Evolutionary conservation across 2,329 filamentous ascomycete species (phyloP).

Genomic region (Colletotrichum sansevieriae): DNA sequence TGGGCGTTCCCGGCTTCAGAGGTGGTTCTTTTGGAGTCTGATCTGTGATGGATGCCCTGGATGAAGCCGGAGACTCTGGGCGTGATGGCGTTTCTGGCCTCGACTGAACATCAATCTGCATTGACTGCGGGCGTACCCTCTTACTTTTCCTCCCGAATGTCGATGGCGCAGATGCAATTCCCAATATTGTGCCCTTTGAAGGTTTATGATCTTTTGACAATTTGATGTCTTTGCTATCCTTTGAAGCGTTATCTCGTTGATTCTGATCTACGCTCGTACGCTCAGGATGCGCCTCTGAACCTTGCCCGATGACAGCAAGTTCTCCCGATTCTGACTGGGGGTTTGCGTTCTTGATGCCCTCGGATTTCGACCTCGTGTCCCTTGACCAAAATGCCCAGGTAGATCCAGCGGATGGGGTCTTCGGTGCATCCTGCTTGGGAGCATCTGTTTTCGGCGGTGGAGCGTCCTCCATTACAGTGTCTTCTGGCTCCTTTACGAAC

Average conservation of each 20-base stretch:
- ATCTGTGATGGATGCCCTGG: constrained; percentile 44
- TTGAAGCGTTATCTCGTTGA: constrained; percentile 52
- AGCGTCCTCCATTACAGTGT: constrained; percentile 60
- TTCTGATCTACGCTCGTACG: constrained; percentile 57
- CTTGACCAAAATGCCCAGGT: constrained; percentile 88
- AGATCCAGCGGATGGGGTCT: constrained; percentile 66
- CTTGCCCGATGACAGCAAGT: constrained; percentile 69
- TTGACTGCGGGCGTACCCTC: constrained; percentile 59
- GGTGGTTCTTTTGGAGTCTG: constrained; percentile 40
- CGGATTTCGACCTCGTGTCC: constrained; percentile 59
- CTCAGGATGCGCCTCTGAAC: constrained; percentile 68
- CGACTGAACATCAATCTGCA: constrained; percentile 59
- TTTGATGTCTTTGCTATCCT: constrained; percentile 47
- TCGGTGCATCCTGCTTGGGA: constrained; percentile 47
- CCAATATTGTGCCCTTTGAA: constrained; percentile 44
- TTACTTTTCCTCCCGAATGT: constrained; percentile 57
- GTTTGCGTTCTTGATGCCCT: constrained; percentile 46
- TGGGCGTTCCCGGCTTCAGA: constrained; percentile 34
- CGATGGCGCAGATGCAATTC: constrained; percentile 45
- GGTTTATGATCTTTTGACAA: constrained; percentile 43
- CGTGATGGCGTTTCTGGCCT: constrained; percentile 51
- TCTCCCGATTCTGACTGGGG: constrained; percentile 59
- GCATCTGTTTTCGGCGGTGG: constrained; percentile 46
- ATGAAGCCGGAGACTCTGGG: constrained; percentile 49
- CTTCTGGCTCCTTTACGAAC: constrained; percentile 51